Evolutionary conservation across 441 rosid genomes (phyloP), one percentile per base, ranked within the genome.

Genomic region (Raphanus hybrid): DNA sequence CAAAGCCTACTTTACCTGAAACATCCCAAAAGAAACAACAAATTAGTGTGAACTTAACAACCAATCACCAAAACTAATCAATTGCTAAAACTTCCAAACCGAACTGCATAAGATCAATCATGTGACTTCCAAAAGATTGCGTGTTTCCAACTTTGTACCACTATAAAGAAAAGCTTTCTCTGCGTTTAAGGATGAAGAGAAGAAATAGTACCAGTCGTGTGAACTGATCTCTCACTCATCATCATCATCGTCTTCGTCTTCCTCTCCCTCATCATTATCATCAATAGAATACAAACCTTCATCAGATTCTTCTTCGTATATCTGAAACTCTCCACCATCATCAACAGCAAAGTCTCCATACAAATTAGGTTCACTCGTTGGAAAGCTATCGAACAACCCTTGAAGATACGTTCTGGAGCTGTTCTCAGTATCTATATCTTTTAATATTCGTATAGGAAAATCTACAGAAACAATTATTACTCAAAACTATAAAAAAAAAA

Each of bases 311-410:
- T 87, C 93, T 82, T 94, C 98, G 55, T 86, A 92, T 81, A 94
- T 92, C 79, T 91, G 88, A 83, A 86, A 94, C 79, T 94, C 99
- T 63, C 84, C 96, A 74, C 84, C 96, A 74, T 88, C 88, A 6
- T 86, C 86, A 20, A 59, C 90, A 67, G 83, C 87, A 67, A 83
- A 85, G 39, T 73, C 72, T 67, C 81, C 87, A 65, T 73, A 88
- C 63, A 69, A 84, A 77, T 61, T 84, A 64, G 70, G 77, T 64
- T 80, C 87, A 26, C 82, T 74, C n/a, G 86, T 78, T 75, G 97
- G 92, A 81, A 96, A 96, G 83, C 93, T 90, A 74, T 88, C 92
- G 34, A 96, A 94, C 57, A 96, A 93, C 66, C 92, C 93, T 91
- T 92, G 99, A 78, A 96, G 82, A 79, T 90, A 91, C 73, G 86